These are phyloP conservation scores for Naganishia antarctica DNA, from an alignment of 768 basidiomycete genomes.

Conservation along the genomic window DNA sequence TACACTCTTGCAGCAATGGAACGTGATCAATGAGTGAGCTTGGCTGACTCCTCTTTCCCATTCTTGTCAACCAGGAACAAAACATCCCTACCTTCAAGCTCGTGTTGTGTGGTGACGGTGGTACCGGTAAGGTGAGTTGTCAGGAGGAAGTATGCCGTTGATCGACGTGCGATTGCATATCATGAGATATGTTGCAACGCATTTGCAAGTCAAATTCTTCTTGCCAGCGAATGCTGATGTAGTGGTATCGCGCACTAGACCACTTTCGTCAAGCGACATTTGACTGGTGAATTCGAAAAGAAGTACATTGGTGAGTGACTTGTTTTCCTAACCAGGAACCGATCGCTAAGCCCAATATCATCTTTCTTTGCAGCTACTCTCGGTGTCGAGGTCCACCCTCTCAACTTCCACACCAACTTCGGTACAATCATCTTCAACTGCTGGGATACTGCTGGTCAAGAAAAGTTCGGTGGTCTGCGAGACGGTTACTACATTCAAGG, in stretches of 20 bases:
- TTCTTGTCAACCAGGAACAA: slow-evolving; percentile 23
- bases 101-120: slow-evolving; percentile 68
- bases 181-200: no score
- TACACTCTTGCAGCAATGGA: no score
- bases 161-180: not conserved
- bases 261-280: slow-evolving; percentile 98
- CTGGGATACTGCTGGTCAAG: slow-evolving; percentile 99
- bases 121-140: slow-evolving; percentile 63
- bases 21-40: not conserved
- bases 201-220: no score
- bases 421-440: slow-evolving; percentile 99
- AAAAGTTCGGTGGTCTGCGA: slow-evolving; percentile 98
- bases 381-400: slow-evolving; percentile 98
- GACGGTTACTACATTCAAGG: slow-evolving; percentile 60
- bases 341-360: not conserved
- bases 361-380: slow-evolving; percentile 68
- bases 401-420: slow-evolving; percentile 94
- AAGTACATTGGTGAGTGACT: slow-evolving; percentile 83
- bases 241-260: slow-evolving; percentile 54
- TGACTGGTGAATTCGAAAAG: slow-evolving; percentile 99
- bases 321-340: not conserved
- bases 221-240: not conserved
- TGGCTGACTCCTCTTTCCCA: not conserved
- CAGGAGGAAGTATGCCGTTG: not conserved
- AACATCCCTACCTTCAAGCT: slow-evolving; percentile 91